Base-by-base conservation (phyloP, 139 green algal genomes). In the Coelastrella sp. region DNA sequence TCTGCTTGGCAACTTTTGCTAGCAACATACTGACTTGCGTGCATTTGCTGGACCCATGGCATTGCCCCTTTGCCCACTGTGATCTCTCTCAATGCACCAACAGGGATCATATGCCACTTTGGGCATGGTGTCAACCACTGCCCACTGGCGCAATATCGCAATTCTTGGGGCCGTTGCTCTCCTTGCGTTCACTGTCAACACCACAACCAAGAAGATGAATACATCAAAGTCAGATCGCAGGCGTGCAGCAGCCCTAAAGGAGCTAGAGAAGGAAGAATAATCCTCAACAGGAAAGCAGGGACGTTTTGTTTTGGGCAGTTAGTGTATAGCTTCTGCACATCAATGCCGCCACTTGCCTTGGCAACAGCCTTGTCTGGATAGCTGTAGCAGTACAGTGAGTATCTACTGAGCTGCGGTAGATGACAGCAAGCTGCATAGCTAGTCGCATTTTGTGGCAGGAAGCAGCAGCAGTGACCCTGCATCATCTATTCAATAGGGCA, bases 101-200 rank as follows among this genome's bases (percentile, higher is more conserved):
- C 89, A 95, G 92, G 93, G 93, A 65, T 65, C 66, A 0, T 95
- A 90, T 25, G 91, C 89, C 22, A 90, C 91, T 27, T 87, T 95
- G 10, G 93, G 93, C 61, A 92, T 95, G n/a, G 85, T 79, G 11
- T 79, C 79, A 14, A 91, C 93, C 59, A 59, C 87, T 15, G 20
- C 66, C 0, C 76, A 94, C 63, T 95, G 93, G 93, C 87, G 91
- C 89, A 95, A 93, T 89, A 27, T 92, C 56, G 91, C 91, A 24
- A 92, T 93, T 60, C 59, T 93, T 25, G 25, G 87, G 56, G 85
- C 35, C 75, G 58, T 90, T 7, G 73, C 92, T 4, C 49, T 61
- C 60, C 79, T 70, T 15, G 59, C 81, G 0, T 56, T 95, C 17
- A 90, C 84, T n/a, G 84, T 59, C 56, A 95, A 95, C 89, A 89